These are phyloP conservation scores for Phaeolepiota aurea DNA, from an alignment of 768 basidiomycete species.

Conservation along the genomic window DNA sequence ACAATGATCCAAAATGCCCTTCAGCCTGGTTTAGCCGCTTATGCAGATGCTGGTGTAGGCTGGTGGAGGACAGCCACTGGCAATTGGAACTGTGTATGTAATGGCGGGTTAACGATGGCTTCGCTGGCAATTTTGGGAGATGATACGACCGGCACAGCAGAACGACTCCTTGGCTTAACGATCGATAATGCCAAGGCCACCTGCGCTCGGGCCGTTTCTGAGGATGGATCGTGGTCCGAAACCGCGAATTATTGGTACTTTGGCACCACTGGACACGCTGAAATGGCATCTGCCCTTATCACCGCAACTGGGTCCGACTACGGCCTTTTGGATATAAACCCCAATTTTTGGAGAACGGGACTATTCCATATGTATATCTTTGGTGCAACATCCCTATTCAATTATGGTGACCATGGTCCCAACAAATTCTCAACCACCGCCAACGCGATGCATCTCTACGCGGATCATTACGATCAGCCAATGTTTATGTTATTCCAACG, in stretches of 20 bases:
- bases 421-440: slow-evolving; percentile 96
- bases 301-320: slow-evolving; percentile 83
- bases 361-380: slow-evolving; percentile 84
- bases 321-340: slow-evolving; percentile 61
- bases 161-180: slow-evolving; percentile 56
- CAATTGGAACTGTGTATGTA: slow-evolving; percentile 99
- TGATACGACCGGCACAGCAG: slow-evolving; percentile 66
- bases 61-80: slow-evolving; percentile 83
- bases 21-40: slow-evolving; percentile 49
- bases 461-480: slow-evolving; percentile 58
- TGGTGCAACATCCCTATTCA: slow-evolving; percentile 82
- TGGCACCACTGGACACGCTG: slow-evolving; percentile 84
- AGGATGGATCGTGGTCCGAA: slow-evolving; percentile 90
- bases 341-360: slow-evolving; percentile 66
- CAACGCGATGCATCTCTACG: slow-evolving; percentile 80
- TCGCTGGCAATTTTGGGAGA: slow-evolving; percentile 87
- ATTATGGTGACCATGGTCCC: slow-evolving; percentile 80
- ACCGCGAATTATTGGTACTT: slow-evolving; percentile 96
- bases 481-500: slow-evolving; percentile 84
- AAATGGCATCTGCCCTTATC: slow-evolving; percentile 75
- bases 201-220: slow-evolving; percentile 54
- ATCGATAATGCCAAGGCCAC: slow-evolving; percentile 69
- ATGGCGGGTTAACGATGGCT: slow-evolving; percentile 81
- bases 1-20: slow-evolving; percentile 80
- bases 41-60: slow-evolving; percentile 36